Base-by-base conservation (phyloP, 768 basidiomycete genomes). In the Calocera cornea region DNA sequence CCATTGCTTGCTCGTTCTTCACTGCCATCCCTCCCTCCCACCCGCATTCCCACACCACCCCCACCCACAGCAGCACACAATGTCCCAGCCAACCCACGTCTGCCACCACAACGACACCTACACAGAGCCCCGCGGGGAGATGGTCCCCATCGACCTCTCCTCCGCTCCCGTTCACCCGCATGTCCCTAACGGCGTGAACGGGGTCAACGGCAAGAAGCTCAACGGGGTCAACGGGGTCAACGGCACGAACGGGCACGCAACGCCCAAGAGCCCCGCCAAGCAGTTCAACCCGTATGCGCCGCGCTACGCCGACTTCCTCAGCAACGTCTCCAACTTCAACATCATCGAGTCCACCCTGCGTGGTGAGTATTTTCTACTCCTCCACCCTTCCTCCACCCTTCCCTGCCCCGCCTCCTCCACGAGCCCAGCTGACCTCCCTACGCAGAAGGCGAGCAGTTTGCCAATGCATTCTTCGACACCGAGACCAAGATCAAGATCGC, bases 401-500 rank as follows among this genome's bases (percentile, higher is more conserved):
- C 24, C 49, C 38, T 50, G 16, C 64, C 27, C 34, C 41, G 44
- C 17, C 27, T 34, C 40, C 33, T 12, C 2, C 38, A 22, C n/a
- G 34, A 64, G n/a, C 68, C 1, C 49, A 49, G 50, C 66, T 66
- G 47, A 74, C 34, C 69, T 36, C 41, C 40, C 41, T 69, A 41
- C 64, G 41, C 73, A 95, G 95, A 97, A 88, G 95, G 94, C 68
- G 95, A 97, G 77, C 95, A 99, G 77, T 99, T 99, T 74, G 97
- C 97, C 70, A 99, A 98, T 75, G 95, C 97, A 66, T 99, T 99
- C 84, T 99, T 98, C 76, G 95, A 97, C 76, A 94, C 93, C 76
- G 93, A 95, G 82, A 98, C 95, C 79, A 99, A 99, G 85, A 97
- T 97, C 76, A 94, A 95, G 76, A 99, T 99, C 72, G 97, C 97